Conservation (phyloP, 2,329 filamentous ascomycete genomes). For the Talaromyces islandicus region DNA sequence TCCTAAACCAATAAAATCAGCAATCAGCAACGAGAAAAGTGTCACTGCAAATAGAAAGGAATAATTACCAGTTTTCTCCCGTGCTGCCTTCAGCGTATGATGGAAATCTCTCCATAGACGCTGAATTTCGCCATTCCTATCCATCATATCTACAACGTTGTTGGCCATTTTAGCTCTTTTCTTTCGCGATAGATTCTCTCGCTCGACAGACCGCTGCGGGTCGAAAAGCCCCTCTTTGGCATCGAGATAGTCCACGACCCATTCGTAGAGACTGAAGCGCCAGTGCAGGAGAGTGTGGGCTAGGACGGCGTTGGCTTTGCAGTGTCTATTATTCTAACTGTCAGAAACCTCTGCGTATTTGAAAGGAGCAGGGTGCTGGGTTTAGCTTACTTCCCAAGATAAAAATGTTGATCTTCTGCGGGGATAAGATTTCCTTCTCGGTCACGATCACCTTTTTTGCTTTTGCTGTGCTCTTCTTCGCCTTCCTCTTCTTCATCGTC, state of each 20-base stretch:
- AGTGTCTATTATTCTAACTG: slow-evolving; percentile 35
- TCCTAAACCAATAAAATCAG: background rate
- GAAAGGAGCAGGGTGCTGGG: background rate
- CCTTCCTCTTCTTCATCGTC: background rate
- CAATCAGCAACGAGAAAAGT: background rate
- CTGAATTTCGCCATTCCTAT: slow-evolving; percentile 51
- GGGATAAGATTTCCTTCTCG: slow-evolving; percentile 40
- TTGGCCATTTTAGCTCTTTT: slow-evolving; percentile 57
- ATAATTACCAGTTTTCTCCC: slow-evolving; percentile 33
- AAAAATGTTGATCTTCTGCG: slow-evolving; percentile 42
- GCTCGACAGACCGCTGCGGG: slow-evolving; percentile 50
- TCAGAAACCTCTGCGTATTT: background rate
- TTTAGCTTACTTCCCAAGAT: slow-evolving; percentile 44
- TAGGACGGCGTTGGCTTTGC: slow-evolving; percentile 60
- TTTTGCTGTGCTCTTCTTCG: background rate
- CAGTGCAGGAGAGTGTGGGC: slow-evolving; percentile 70
- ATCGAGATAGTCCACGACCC: slow-evolving; percentile 58
- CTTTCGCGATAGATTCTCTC: slow-evolving; percentile 56
- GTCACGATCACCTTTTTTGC: background rate
- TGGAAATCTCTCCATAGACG: slow-evolving; percentile 62
- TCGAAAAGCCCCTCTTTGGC: slow-evolving; percentile 50
- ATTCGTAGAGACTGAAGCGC: slow-evolving; percentile 67
- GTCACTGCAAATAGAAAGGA: background rate
- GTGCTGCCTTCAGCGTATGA: slow-evolving; percentile 53
- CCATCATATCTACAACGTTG: slow-evolving; percentile 60